phyloP scores from a whole-genome alignment of 1,284 basidiomycete genomes.

The Cutaneotrichosporon mucoides region DNA sequence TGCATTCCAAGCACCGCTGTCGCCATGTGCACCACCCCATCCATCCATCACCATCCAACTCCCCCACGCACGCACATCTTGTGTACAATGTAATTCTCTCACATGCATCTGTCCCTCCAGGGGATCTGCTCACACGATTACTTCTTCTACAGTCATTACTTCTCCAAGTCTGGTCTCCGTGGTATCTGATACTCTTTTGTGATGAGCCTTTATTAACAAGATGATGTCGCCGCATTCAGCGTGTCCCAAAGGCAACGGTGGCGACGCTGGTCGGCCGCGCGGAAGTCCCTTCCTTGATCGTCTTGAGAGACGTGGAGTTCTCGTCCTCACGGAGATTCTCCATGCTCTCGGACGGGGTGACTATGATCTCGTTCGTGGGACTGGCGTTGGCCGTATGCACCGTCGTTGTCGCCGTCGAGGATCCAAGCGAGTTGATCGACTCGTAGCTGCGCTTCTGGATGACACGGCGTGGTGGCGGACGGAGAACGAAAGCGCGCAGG shows the following conservation, averaged over 20 bases:
- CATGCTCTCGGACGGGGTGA: conserved; percentile 9
- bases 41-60: too few relatives aligned
- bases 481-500: conserved; percentile 17
- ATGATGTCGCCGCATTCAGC: too few relatives aligned
- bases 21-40: too few relatives aligned
- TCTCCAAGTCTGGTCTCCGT: too few relatives aligned
- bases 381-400: neutral
- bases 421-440: conserved; percentile 5
- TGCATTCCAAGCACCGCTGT: too few relatives aligned
- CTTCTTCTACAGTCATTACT: too few relatives aligned
- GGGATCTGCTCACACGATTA: neutral
- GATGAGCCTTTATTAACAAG: too few relatives aligned
- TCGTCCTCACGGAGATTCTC: conserved; percentile 3
- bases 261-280: conserved; percentile 1
- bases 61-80: neutral
- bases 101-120: conserved; percentile 13
- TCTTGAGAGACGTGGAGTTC: neutral
- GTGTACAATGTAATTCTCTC: conserved; percentile 4
- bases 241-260: conserved; percentile 15
- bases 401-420: neutral
- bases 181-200: too few relatives aligned
- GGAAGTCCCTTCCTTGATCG: neutral
- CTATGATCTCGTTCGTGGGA: conserved; percentile 5
- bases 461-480: conserved; percentile 21
- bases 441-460: conserved; percentile 23